Evolutionary conservation across 306 rosid genomes (phyloP).

Genomic region (Casuarina cunninghamiana): DNA sequence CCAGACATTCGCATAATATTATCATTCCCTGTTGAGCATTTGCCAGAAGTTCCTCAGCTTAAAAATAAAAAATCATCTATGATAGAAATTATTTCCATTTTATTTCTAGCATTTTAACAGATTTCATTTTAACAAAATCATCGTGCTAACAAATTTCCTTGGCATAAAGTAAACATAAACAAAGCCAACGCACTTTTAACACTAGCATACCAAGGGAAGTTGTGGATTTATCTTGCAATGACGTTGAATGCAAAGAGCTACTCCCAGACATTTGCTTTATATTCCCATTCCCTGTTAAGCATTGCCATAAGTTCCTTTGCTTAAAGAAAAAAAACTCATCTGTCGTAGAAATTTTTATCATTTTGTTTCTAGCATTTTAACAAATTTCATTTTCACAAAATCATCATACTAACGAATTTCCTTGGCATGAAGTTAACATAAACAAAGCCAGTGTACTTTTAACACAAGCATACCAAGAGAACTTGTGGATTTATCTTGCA

Average conservation of each 20-base stretch:
- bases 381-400: background rate
- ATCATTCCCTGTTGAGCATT: conserved; percentile 38
- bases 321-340: background rate
- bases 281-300: background rate
- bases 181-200: conserved; percentile 16
- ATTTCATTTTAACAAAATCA: background rate
- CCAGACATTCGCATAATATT: conserved; percentile 25
- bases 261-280: conserved; percentile 25
- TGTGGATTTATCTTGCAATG: conserved; percentile 38
- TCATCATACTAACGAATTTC: too few species aligned
- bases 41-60: conserved; percentile 19
- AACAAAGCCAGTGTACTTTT: too few species aligned
- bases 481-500: too few species aligned
- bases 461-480: too few species aligned
- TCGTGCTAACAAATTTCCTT: background rate
- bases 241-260: conserved; percentile 29
- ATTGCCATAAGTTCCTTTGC: too few species aligned
- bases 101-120: background rate
- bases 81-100: background rate
- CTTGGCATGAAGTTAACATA: background rate
- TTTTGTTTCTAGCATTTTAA: too few species aligned
- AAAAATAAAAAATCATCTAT: conserved; percentile 14
- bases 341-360: too few species aligned
- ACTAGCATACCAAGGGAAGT: conserved; percentile 48
- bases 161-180: background rate